Percentiles rank a stretch among this genome's conserved stretches.
phyloP scores from a whole-genome alignment of 2,329 filamentous ascomycete species.

The Microdochium paspali region DNA sequence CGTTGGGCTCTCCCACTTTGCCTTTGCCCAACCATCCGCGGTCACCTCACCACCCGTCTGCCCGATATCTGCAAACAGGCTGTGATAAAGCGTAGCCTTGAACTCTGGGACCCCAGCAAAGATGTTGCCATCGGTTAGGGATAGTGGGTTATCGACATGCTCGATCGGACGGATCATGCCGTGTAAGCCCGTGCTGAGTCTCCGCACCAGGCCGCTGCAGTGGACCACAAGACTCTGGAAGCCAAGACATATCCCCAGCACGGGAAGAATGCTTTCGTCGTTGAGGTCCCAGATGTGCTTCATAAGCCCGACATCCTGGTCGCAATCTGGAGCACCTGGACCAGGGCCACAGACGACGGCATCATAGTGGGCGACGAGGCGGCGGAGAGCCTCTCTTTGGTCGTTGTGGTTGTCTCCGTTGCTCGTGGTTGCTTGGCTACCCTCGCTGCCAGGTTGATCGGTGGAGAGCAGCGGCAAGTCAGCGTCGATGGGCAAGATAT shows the following conservation, averaged over 20 bases:
- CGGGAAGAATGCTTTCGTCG: slow-evolving; percentile 50
- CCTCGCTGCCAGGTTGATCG: slow-evolving; percentile 26
- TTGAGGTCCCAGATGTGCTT: slow-evolving; percentile 62
- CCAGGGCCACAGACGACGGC: slow-evolving; percentile 87
- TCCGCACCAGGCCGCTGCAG: slow-evolving; percentile 57
- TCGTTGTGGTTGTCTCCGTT: not conserved
- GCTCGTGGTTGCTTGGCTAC: not conserved
- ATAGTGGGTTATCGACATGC: slow-evolving; percentile 28
- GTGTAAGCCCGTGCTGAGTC: slow-evolving; percentile 66
- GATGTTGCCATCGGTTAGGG: slow-evolving; percentile 40
- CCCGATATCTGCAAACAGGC: slow-evolving; percentile 45
- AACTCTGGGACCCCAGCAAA: slow-evolving; percentile 54
- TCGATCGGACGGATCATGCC: slow-evolving; percentile 66
- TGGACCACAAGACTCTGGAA: slow-evolving; percentile 72
- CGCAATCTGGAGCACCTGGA: slow-evolving; percentile 66
- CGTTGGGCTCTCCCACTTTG: slow-evolving; percentile 28
- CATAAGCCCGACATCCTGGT: slow-evolving; percentile 77
- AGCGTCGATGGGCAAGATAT: slow-evolving; percentile 64
- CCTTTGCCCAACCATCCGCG: not conserved
- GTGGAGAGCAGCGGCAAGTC: slow-evolving; percentile 31
- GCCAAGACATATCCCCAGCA: slow-evolving; percentile 81
- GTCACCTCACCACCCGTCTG: too few species aligned
- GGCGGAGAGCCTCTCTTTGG: slow-evolving; percentile 25
- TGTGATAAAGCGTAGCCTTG: slow-evolving; percentile 70
- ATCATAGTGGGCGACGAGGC: slow-evolving; percentile 54